Base-by-base conservation (phyloP, 73 alveolate genomes). In the Durusdinium trenchii region DNA sequence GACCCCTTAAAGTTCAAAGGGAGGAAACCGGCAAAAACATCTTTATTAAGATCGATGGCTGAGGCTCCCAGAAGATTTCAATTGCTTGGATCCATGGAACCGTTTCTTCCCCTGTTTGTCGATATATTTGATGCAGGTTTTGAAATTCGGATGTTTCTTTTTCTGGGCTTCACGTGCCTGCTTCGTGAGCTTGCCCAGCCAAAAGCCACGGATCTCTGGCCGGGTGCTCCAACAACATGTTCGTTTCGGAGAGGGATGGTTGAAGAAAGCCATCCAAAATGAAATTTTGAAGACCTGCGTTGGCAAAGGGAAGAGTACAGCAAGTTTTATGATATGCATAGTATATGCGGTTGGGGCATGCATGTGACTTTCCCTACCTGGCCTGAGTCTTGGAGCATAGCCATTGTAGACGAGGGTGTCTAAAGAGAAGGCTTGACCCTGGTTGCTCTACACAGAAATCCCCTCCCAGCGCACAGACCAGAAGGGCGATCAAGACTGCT, bases 211-310 rank as follows among this genome's bases (percentile, higher is more conserved):
- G 46, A 79, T 79, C 9, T 47, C 40, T 3, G 30, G 64, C 0
- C 40, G 18, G 46, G n/a, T 79, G 32, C 69, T 47, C 90, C 90
- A 79, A 23, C 45, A 26, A 26, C 54, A 79, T 3, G 90, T 79
- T 48, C 90, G 16, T 32, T 79, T 79, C 3, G 90, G 90, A 2
- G 90, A 47, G 7, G 52, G 52, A 1, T 43, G 28, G 1, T 47
- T 47, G 90, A 79, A 79, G 69, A 79, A 79, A 40, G 35, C 28
- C 90, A 79, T 79, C 90, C 90, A 79, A 46, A 79, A 79, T 5
- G n/a, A 35, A 67, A 45, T 4, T 18, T 67, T 42, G 35, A 20
- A 79, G 45, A 79, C 90, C 90, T 79, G 16, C 0, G n/a, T n/a
- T n/a, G n/a, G n/a, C n/a, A n/a, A n/a, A n/a, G n/a, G n/a, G n/a